Conservation (phyloP, 371 early-diverging fungal genomes). For the Aphelidium insulamus region DNA sequence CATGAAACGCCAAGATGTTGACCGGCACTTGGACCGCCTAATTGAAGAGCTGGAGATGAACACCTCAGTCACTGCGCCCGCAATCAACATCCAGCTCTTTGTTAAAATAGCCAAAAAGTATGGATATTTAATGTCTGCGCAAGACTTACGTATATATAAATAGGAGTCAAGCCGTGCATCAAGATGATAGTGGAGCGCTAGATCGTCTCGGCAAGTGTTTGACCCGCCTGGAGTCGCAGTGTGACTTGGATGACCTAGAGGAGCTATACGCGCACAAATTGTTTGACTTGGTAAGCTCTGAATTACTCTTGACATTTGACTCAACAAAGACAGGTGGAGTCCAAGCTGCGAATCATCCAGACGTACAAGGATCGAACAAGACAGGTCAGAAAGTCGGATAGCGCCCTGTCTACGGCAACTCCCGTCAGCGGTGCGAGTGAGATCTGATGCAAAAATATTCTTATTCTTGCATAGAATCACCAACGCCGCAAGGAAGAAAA, state of each 20-base stretch:
- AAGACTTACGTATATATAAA: neutral
- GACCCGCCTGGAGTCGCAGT: too few species aligned
- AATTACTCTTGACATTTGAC: too few species aligned
- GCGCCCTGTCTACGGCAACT: too few species aligned
- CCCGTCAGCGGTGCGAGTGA: slow-evolving; percentile 9
- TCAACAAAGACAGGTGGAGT: too few species aligned
- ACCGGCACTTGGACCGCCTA: slow-evolving; percentile 19
- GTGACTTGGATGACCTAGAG: too few species aligned
- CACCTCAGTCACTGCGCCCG: slow-evolving; percentile 7
- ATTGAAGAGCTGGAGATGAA: slow-evolving; percentile 11
- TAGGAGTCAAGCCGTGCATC: neutral
- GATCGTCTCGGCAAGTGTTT: neutral
- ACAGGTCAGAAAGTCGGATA: too few species aligned
- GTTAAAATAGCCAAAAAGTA: slow-evolving; percentile 8
- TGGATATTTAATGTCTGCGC: neutral
- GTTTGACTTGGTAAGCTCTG: too few species aligned
- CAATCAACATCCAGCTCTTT: slow-evolving; percentile 9
- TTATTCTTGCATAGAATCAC: slow-evolving; percentile 3
- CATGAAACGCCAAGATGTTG: slow-evolving; percentile 23
- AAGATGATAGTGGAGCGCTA: neutral
- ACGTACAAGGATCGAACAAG: too few species aligned
- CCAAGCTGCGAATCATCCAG: too few species aligned
- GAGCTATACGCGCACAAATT: too few species aligned
- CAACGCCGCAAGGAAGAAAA: neutral
- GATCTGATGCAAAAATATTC: slow-evolving; percentile 8